Evolutionary conservation across 208 protist species (phyloP), one percentile per base, ranked within the genome.

Genomic region (Leishmania martiniquensis): DNA sequence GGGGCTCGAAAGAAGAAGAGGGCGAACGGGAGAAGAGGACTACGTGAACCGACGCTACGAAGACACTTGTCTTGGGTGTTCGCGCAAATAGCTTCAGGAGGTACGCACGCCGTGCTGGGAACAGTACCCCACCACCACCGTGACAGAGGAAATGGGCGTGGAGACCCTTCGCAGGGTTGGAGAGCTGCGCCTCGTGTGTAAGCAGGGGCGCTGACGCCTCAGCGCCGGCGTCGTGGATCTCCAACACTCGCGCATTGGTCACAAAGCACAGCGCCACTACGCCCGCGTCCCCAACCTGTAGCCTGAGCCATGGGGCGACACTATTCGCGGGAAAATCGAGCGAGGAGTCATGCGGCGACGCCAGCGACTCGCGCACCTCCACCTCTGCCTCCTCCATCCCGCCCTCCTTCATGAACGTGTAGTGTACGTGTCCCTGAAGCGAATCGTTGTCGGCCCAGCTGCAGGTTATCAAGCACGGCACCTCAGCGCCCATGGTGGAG

Each of bases 221-320:
- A 7, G 6, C 37, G 39, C 4, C 42, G 10, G 2, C 32, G 15
- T 63, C 67, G 25, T 80, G 72, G 44, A 85, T 78, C 68, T 79
- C 82, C 77, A 85, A 25, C 13, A 82, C 69, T 49, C 76, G 57
- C 5, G 77, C 82, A 52, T 79, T 80, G 4, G 78, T 54, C 32
- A 81, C 77, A 45, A 91, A 32, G 47, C 75, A 83, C 17, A 91
- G 32, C 34, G 83, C 77, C 0, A 59, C 47, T 42, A 89, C 29
- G 32, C 68, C 60, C 54, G n/a, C 42, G 6, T 10, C 25, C 10
- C 55, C 45, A 2, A 75, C 51, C 13, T 4, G 47, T 47, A 81
- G 68, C 63, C 49, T 29, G 71, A 85, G 20, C 52, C 63, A 77
- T n/a, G 81, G 80, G 29, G 80, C 67, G 0, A 59, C 54, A 39